Conservation (phyloP, 352 stramenopile species). For the Aphanomyces invadans region DNA sequence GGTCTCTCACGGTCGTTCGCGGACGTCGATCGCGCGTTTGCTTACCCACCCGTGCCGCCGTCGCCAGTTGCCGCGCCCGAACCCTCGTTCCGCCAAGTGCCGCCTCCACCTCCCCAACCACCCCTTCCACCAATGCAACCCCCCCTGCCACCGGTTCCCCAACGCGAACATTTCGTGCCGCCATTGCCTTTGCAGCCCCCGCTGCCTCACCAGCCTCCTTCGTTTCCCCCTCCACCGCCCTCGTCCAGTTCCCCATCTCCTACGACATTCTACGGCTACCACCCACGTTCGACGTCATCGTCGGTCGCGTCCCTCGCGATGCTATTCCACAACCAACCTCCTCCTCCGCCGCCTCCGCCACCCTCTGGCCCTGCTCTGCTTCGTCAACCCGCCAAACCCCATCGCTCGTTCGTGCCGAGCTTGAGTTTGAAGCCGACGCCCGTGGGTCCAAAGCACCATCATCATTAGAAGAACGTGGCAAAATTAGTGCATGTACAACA, state of each 20-base stretch:
- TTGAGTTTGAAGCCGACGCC: slow-evolving; percentile 49
- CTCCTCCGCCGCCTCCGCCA: slow-evolving; percentile 30
- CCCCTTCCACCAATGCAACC: slow-evolving; percentile 41
- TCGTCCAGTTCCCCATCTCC: slow-evolving; percentile 23
- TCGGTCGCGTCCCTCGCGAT: slow-evolving; percentile 59
- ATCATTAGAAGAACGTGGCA: neutral
- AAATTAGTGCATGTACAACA: too few relatives aligned
- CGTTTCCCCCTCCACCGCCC: slow-evolving; percentile 25
- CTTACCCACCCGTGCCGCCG: slow-evolving; percentile 12
- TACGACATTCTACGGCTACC: slow-evolving; percentile 28
- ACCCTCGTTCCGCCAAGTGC: too few relatives aligned
- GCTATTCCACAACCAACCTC: slow-evolving; percentile 53
- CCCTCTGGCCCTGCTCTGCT: slow-evolving; percentile 32
- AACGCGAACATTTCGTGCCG: neutral
- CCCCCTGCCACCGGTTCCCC: slow-evolving; percentile 21
- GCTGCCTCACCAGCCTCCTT: neutral
- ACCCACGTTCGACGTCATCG: slow-evolving; percentile 28
- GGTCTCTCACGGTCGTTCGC: neutral
- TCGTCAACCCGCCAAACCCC: slow-evolving; percentile 21
- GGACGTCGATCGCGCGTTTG: slow-evolving; percentile 6
- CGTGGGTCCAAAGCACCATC: neutral
- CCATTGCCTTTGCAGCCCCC: too few relatives aligned
- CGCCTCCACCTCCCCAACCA: slow-evolving; percentile 29
- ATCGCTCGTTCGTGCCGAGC: slow-evolving; percentile 57
- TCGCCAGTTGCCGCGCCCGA: slow-evolving; percentile 3